Conservation (phyloP, 306 rosid genomes). For the Hippophae rhamnoides region DNA sequence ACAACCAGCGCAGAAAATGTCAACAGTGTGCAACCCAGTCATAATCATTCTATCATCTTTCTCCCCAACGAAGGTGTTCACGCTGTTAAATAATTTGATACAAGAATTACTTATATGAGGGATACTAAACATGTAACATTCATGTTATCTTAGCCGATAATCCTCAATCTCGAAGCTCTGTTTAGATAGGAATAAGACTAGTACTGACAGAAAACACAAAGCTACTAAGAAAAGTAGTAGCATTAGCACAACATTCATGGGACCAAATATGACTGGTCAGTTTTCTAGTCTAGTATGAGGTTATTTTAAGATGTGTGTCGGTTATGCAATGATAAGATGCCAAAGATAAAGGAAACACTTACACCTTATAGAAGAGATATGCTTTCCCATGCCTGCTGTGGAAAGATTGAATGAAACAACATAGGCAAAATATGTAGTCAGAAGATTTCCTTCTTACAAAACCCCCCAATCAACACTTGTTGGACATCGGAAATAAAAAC, state of each 20-base stretch:
- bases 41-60: slow-evolving; percentile 65
- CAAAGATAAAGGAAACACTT: slow-evolving; percentile 46
- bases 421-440: slow-evolving; percentile 29
- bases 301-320: background rate
- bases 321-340: slow-evolving; percentile 14
- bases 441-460: slow-evolving; percentile 16
- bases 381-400: slow-evolving; percentile 75
- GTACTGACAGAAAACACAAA: background rate
- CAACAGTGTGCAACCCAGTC: slow-evolving; percentile 81
- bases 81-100: slow-evolving; percentile 41
- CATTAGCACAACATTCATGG: background rate
- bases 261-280: background rate
- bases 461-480: slow-evolving; percentile 8
- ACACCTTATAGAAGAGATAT: slow-evolving; percentile 91
- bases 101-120: slow-evolving; percentile 9
- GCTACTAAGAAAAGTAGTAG: background rate
- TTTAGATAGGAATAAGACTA: too few species aligned
- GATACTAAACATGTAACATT: slow-evolving; percentile 5
- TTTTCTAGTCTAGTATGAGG: slow-evolving; percentile 9
- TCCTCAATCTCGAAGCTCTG: background rate
- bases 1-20: slow-evolving; percentile 86
- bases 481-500: slow-evolving; percentile 15
- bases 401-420: slow-evolving; percentile 52
- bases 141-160: background rate
- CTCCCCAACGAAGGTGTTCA: slow-evolving; percentile 59